These are phyloP conservation scores for Calophaca sinica DNA, from an alignment of 306 rosid species.

Conservation along the genomic window DNA sequence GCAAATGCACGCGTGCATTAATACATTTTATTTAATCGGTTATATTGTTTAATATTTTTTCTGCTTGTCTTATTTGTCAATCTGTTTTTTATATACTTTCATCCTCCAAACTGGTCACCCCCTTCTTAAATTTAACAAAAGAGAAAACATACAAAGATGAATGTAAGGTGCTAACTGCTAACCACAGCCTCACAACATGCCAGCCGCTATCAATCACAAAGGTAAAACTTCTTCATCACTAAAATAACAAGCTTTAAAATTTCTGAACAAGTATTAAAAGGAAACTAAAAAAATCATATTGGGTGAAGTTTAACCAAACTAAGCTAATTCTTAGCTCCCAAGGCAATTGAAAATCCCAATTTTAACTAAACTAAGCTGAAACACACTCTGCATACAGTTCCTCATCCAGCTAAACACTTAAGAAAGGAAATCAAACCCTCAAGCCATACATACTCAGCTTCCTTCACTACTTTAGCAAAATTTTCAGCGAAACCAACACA, in stretches of 20 bases:
- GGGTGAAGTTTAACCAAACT: neutral
- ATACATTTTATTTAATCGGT: neutral
- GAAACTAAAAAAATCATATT: neutral
- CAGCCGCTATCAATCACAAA: constrained; percentile 9
- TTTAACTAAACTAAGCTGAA: constrained; percentile 14
- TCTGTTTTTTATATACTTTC: constrained; percentile 14
- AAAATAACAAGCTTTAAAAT: neutral
- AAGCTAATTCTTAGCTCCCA: constrained; percentile 10
- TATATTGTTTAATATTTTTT: constrained; percentile 5
- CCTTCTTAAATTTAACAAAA: constrained; percentile 10
- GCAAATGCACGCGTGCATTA: neutral
- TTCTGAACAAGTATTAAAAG: constrained; percentile 2
- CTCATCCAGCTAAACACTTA: constrained; percentile 35
- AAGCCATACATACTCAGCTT: constrained; percentile 24
- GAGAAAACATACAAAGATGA: neutral
- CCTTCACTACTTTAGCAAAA: constrained; percentile 13
- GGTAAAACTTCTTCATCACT: neutral
- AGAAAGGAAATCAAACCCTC: neutral
- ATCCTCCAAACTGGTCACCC: constrained; percentile 15
- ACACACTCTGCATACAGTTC: constrained; percentile 32
- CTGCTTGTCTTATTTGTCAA: constrained; percentile 5
- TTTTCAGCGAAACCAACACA: constrained; percentile 32
- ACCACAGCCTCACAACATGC: constrained; percentile 31
- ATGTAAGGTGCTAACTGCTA: constrained; percentile 17
- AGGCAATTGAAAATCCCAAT: constrained; percentile 20